Base-by-base conservation (phyloP, 106 monocot species). In the Acorus gramineus region DNA sequence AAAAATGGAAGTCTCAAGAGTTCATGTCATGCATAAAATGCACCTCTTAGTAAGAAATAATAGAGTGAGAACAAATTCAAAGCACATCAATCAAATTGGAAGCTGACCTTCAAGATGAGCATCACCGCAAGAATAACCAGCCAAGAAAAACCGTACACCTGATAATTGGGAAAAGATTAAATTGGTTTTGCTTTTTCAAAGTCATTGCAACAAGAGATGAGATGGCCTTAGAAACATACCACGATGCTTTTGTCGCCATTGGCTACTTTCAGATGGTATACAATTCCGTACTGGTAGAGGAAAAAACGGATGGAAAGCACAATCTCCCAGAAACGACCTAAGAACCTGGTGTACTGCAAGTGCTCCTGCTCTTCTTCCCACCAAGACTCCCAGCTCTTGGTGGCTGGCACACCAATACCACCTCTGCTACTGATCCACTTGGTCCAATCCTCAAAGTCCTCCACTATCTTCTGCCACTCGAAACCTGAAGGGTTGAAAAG, bases 351-450 rank as follows among this genome's bases (percentile, higher is more conserved):
- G 11, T 79, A 84, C 58, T 71, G 70, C 61, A 98, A 72, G 65
- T 98, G 98, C 47, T 98, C 98, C 64, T 98, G 98, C 48, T 98
- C 98, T 52, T 92, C 92, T 6, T 91, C 84, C 98, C 92, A 99
- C 98, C 98, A 99, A 1, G 92, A 92, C 46, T 99, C 98, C 98
- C 98, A 99, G 69, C 88, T 92, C 61, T 92, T 99, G 68, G 78
- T 88, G 11, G 85, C 85, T 4, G 98, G 92, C 5, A 99, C 86
- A 66, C 98, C 92, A 53, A 99, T 80, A 3, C 98, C 98, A 57
- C 98, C 98, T 5, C 85, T 63, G 67, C 88, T 92, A 63, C 65
- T 83, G 0, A 99, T 92, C 98, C 98, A 99, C 53, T 88, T 92
- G 14, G 70, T 70, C 98, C 98, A 98, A 10, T 98, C 98, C 62